Evolutionary conservation across 1,284 basidiomycete genomes (phyloP), one percentile per base, ranked within the genome.

Genomic region (Ganoderma meredithae): DNA sequence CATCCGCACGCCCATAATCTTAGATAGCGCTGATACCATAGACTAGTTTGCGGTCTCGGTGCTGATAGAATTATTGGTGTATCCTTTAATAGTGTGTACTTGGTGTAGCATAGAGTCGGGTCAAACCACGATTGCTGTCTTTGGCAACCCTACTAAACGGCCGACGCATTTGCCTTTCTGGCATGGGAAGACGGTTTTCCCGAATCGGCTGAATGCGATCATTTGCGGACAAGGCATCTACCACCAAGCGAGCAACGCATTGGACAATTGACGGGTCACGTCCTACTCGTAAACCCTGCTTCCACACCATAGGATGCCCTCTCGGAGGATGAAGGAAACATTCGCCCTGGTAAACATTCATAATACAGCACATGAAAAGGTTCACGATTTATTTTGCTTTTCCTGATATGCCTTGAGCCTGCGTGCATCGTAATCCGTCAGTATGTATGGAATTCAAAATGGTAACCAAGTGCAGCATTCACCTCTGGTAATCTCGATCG

Each of bases 401-500:
- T 86, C 85, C 19, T 83, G 85, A 72, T 86, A 88, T 36, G 82
- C 84, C 74, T 88, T 86, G 62, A 88, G 72, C 66, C 86, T 87
- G 17, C 10, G 41, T n/a, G 22, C 8, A 41, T 25, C 61, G 52
- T 52, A 19, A 27, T 52, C 27, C 43, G 63, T 41, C 62, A 31
- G 44, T n/a, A 19, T 27, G 27, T 31, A 31, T 31, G 27, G 10
- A 43, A 22, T 43, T 41, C 39, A 17, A 53, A 19, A 33, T 9
- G 56, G 56, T 63, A 64, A 31, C 12, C 9, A 27, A 59, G 6
- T 33, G 27, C 13, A 56, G 43, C 17, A 68, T 75, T 59, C 60
- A 77, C 86, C 83, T 79, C 76, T 89, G 84, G 71, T 87, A 89
- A 73, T 90, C 88, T 65, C 87, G 78, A 27, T 83, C 76, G 65